Conservation (phyloP, 192 early-diverging fungal genomes). For the Mortierella claussenii region DNA sequence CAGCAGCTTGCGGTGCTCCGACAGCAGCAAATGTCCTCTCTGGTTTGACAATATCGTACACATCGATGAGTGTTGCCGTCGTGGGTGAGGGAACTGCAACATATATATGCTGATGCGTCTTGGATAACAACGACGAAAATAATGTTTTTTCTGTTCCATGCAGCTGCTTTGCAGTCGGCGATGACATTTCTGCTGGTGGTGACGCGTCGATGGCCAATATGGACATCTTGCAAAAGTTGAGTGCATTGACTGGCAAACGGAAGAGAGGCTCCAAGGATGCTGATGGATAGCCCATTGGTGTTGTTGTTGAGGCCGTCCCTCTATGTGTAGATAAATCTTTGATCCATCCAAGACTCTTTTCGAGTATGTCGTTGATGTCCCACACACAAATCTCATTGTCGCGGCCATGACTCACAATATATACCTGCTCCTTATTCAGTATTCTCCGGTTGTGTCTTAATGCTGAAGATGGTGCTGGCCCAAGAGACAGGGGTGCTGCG, state of each 20-base stretch:
- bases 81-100: slow-evolving; percentile 41
- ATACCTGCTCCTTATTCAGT: background rate
- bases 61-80: slow-evolving; percentile 16
- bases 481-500: background rate
- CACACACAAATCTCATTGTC: slow-evolving; percentile 55
- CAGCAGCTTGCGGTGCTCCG: background rate
- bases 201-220: slow-evolving; percentile 17
- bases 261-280: slow-evolving; percentile 9
- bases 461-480: background rate
- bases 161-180: background rate
- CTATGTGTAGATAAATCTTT: background rate
- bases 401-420: slow-evolving; percentile 50
- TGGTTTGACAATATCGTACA: slow-evolving; percentile 46
- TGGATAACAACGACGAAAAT: background rate
- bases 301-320: background rate
- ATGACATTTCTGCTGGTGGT: background rate
- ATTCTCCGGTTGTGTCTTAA: background rate
- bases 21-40: slow-evolving; percentile 38
- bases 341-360: background rate
- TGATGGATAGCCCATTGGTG: background rate
- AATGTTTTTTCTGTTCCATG: background rate
- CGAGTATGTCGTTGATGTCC: slow-evolving; percentile 33
- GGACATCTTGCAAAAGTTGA: slow-evolving; percentile 55
- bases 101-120: slow-evolving; percentile 22
- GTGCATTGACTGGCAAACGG: slow-evolving; percentile 49